A percentile compares a stretch with the other conserved stretches of the same genome.
phyloP scores from a whole-genome alignment of 768 basidiomycete species.

The Panellus pusillus region DNA sequence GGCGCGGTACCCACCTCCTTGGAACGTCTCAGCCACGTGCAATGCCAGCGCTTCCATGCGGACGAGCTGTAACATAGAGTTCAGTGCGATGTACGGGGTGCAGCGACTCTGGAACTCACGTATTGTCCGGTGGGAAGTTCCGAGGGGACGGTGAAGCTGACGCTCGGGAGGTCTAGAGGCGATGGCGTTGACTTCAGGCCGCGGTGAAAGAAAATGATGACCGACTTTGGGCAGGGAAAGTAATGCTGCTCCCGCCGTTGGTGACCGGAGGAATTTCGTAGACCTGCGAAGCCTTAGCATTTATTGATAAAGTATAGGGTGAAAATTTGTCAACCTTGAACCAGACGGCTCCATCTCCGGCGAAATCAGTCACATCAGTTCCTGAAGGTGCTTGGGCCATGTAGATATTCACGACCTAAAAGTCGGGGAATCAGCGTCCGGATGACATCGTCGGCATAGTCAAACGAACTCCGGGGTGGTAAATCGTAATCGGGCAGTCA shows the following conservation, averaged over 20 bases:
- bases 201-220: neutral
- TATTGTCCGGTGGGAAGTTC: no score
- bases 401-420: slow-evolving; percentile 16
- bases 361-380: slow-evolving; percentile 13
- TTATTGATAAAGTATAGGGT: neutral
- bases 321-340: slow-evolving; percentile 9
- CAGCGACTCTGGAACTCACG: no score
- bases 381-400: slow-evolving; percentile 13
- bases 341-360: slow-evolving; percentile 15
- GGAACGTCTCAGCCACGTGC: no score
- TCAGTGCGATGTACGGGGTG: no score
- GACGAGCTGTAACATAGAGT: no score
- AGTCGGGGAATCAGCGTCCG: neutral
- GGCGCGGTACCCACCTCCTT: no score
- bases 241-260: slow-evolving; percentile 33
- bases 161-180: no score
- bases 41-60: no score
- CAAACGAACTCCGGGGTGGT: slow-evolving; percentile 13
- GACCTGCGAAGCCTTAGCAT: slow-evolving; percentile 17
- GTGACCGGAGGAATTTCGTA: slow-evolving; percentile 33
- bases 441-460: neutral
- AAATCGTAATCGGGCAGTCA: slow-evolving; percentile 10
- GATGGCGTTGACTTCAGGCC: no score
- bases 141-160: no score
- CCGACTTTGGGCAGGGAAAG: slow-evolving; percentile 25